phyloP scores from a whole-genome alignment of 148 eudicot genomes.

The Chenopodium formosanum region DNA sequence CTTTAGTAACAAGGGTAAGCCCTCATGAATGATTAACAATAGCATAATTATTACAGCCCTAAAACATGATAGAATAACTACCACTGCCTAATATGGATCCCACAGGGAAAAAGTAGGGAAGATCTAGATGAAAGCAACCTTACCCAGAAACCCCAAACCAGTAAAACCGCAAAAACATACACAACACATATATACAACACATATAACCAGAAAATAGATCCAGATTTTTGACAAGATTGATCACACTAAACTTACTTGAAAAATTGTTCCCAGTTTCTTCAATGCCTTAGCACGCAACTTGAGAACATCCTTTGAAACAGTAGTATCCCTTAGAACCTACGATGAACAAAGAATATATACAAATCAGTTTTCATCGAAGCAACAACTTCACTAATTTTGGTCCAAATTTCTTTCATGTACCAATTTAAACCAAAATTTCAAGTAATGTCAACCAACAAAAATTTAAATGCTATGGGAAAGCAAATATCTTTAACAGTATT shows the following conservation, averaged over 20 bases:
- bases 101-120: not conserved
- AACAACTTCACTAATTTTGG: not conserved
- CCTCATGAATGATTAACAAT: not conserved
- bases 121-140: not conserved
- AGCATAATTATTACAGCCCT: not conserved
- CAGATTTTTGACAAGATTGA: not conserved
- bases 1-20: not conserved
- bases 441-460: not conserved
- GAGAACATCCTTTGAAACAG: constrained; percentile 66
- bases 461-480: not conserved
- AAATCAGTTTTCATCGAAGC: not conserved
- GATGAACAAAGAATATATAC: constrained; percentile 3
- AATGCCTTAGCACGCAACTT: constrained; percentile 69
- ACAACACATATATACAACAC: not conserved
- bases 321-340: constrained; percentile 78
- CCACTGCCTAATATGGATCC: not conserved
- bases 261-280: constrained; percentile 82
- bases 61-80: not conserved
- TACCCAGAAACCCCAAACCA: not conserved
- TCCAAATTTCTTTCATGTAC: not conserved
- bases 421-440: not conserved
- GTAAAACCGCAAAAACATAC: not conserved
- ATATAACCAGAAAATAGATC: not conserved
- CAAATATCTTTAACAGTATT: not conserved
- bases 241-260: constrained; percentile 56